Conservation (phyloP, 148 eudicot species). For the Chenopodium suecicum region DNA sequence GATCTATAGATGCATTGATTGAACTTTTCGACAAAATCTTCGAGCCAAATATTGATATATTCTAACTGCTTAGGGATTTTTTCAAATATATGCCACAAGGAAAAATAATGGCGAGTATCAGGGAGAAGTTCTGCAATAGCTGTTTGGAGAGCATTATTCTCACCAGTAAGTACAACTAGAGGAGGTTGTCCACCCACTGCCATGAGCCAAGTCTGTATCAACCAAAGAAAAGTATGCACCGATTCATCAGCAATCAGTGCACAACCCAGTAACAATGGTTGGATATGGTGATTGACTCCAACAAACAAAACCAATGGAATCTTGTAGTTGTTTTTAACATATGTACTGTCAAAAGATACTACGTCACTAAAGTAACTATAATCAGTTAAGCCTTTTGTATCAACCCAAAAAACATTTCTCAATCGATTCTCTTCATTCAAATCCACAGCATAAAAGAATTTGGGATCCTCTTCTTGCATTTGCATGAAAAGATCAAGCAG, state of each 20-base stretch:
- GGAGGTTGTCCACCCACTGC: constrained; percentile 61
- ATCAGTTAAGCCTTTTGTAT: constrained; percentile 59
- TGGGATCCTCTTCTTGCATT: constrained; percentile 66
- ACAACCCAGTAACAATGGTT: constrained; percentile 64
- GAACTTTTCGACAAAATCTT: constrained; percentile 45
- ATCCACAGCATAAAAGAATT: constrained; percentile 60
- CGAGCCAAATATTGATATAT: constrained; percentile 44
- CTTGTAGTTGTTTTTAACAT: constrained; percentile 51
- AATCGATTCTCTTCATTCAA: constrained; percentile 62
- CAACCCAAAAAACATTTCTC: constrained; percentile 72
- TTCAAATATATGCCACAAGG: constrained; percentile 51
- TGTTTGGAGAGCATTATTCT: constrained; percentile 41
- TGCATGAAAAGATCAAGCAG: constrained; percentile 59
- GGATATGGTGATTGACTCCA: constrained; percentile 66
- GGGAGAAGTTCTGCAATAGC: constrained; percentile 49
- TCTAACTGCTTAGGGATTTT: constrained; percentile 49
- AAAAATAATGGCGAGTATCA: constrained; percentile 46
- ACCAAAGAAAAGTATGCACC: constrained; percentile 52
- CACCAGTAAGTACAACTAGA: constrained; percentile 52
- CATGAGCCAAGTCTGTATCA: constrained; percentile 57
- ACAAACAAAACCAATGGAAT: constrained; percentile 55
- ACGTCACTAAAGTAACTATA: constrained; percentile 58
- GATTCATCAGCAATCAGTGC: constrained; percentile 59
- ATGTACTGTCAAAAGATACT: constrained; percentile 55
- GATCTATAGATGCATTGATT: constrained; percentile 51